A percentile compares a stretch with the other conserved stretches of the same genome.
phyloP scores from a whole-genome alignment of 768 basidiomycete genomes.

The Rhodocollybia butyracea region DNA sequence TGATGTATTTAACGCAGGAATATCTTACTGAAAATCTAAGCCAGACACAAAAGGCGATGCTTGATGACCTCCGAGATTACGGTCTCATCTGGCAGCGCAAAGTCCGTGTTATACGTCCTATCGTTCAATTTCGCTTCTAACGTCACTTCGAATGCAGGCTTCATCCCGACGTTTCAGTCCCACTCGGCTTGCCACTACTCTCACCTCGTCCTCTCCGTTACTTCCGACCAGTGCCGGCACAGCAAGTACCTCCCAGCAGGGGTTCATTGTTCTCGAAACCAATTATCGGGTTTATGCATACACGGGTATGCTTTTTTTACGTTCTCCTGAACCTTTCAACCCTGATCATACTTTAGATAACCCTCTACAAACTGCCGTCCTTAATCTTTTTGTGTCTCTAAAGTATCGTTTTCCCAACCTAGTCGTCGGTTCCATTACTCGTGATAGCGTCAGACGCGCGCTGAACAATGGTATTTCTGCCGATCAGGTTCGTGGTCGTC shows the following conservation, averaged over 20 bases:
- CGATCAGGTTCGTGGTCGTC: constrained; percentile 67
- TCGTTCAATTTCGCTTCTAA: constrained; percentile 20
- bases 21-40: constrained; percentile 84
- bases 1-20: constrained; percentile 48
- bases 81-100: constrained; percentile 88
- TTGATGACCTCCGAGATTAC: constrained; percentile 91
- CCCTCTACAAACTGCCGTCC: constrained; percentile 91
- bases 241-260: constrained; percentile 62
- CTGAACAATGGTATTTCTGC: constrained; percentile 94
- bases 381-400: constrained; percentile 90
- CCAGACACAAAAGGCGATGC: constrained; percentile 78
- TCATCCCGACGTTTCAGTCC: constrained; percentile 85
- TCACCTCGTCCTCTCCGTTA: constrained; percentile 87
- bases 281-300: constrained; percentile 99
- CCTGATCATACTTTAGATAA: constrained; percentile 58
- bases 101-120: constrained; percentile 41
- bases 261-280: constrained; percentile 95
- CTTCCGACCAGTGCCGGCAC: constrained; percentile 62
- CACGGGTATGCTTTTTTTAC: constrained; percentile 58
- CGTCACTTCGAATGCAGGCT: constrained; percentile 33
- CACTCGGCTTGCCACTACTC: constrained; percentile 89
- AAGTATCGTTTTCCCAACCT: constrained; percentile 96
- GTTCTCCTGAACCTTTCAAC: constrained; percentile 17
- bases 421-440: constrained; percentile 92
- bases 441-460: constrained; percentile 94